Percentiles rank a stretch among this genome's conserved stretches.
Evolutionary conservation across 352 stramenopile genomes (phyloP).

Genomic region (Pythium diclinum): DNA sequence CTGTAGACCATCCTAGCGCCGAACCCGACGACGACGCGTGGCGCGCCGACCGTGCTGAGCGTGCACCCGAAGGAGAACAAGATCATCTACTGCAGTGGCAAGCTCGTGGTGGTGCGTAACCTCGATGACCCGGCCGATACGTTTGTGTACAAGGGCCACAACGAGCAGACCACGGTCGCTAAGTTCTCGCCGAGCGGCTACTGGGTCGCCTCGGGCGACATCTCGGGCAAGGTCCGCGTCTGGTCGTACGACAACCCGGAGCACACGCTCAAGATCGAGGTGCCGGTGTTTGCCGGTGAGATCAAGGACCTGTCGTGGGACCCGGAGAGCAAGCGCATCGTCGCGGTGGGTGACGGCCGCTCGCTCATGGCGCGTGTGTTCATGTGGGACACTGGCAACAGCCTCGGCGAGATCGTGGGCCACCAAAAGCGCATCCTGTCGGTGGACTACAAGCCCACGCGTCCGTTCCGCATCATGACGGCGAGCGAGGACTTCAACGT

Average conservation of each 20-base stretch:
- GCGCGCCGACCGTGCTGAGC: slow-evolving; percentile 59
- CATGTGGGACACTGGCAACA: slow-evolving; percentile 97
- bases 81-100: slow-evolving; percentile 91
- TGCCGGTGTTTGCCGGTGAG: slow-evolving; percentile 84
- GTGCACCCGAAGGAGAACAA: slow-evolving; percentile 87
- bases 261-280: slow-evolving; percentile 94
- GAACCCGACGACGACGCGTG: slow-evolving; percentile 70
- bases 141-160: slow-evolving; percentile 96
- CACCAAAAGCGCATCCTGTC: slow-evolving; percentile 93
- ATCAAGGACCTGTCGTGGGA: slow-evolving; percentile 96
- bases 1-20: slow-evolving; percentile 54
- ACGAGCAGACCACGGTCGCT: slow-evolving; percentile 86
- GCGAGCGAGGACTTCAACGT: slow-evolving; percentile 94
- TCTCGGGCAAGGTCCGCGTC: slow-evolving; percentile 90
- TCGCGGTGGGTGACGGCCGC: slow-evolving; percentile 85
- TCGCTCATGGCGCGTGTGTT: slow-evolving; percentile 85
- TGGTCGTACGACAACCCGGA: slow-evolving; percentile 98
- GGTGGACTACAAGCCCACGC: slow-evolving; percentile 90
- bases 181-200: slow-evolving; percentile 95
- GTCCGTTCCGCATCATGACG: slow-evolving; percentile 95
- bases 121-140: slow-evolving; percentile 78
- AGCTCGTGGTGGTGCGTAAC: slow-evolving; percentile 89
- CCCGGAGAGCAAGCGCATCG: slow-evolving; percentile 93
- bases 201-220: slow-evolving; percentile 92
- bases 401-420: slow-evolving; percentile 91